Evolutionary conservation across 805 yeast species (phyloP).

Genomic region (Metschnikowia shivogae): DNA sequence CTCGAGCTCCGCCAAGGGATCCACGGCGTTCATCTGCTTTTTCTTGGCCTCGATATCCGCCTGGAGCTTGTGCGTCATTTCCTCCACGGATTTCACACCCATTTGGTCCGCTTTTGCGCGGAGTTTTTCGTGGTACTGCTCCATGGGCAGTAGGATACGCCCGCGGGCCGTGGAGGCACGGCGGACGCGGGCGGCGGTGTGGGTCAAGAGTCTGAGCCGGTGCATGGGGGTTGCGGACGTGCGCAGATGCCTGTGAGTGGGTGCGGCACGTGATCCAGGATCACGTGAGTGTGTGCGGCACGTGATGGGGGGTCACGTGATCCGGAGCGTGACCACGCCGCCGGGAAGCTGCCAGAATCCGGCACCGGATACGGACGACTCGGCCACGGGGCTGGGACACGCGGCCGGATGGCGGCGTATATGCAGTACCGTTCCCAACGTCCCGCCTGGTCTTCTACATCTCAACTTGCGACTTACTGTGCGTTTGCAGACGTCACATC

Average conservation of each 20-base stretch:
- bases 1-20: constrained; percentile 68
- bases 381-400: too few species aligned
- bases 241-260: not conserved
- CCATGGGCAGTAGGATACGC: not conserved
- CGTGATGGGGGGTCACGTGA: too few species aligned
- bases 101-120: constrained; percentile 32
- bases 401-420: too few species aligned
- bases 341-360: too few species aligned
- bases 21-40: constrained; percentile 54
- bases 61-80: constrained; percentile 58
- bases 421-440: too few species aligned
- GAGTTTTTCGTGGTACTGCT: constrained; percentile 29
- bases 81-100: constrained; percentile 45
- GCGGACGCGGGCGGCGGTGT: not conserved
- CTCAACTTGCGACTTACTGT: too few species aligned
- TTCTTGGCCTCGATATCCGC: constrained; percentile 56
- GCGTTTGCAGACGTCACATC: too few species aligned
- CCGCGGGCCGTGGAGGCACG: not conserved
- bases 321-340: too few species aligned
- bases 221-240: not conserved
- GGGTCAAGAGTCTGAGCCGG: not conserved
- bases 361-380: too few species aligned
- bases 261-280: too few species aligned
- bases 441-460: too few species aligned
- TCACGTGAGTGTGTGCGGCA: too few species aligned